Evolutionary conservation across 176 grass and related monocot species (phyloP).

Genomic region (Oryza glumipatula): DNA sequence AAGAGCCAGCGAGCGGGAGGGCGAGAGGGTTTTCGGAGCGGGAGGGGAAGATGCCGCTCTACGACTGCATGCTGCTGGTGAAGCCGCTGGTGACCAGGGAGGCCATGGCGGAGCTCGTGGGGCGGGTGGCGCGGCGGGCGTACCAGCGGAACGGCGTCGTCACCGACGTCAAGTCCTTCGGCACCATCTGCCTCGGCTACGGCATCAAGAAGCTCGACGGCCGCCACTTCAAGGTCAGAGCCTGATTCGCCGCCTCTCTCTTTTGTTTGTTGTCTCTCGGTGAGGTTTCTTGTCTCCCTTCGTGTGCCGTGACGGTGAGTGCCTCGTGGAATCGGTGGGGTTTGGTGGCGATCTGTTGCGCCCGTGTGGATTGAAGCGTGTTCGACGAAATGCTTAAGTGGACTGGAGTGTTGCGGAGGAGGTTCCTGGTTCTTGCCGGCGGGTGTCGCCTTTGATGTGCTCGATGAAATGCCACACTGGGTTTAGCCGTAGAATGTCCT

Average conservation of each 20-base stretch:
- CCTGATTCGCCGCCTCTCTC: background rate
- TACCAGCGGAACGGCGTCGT: conserved; percentile 84
- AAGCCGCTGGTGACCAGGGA: conserved; percentile 70
- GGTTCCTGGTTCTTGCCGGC: background rate
- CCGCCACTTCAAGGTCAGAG: conserved; percentile 72
- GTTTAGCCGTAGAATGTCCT: background rate
- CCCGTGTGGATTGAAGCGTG: background rate
- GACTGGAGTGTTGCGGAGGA: background rate
- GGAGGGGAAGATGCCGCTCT: conserved; percentile 68
- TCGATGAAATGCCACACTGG: conserved; percentile 57
- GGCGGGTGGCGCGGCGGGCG: conserved; percentile 58
- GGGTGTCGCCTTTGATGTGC: conserved; percentile 1
- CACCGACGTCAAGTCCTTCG: conserved; percentile 90
- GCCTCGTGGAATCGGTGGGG: background rate
- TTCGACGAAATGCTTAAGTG: conserved; percentile 39
- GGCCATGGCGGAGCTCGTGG: conserved; percentile 56
- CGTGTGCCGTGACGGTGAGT: background rate
- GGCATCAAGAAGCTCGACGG: conserved; percentile 91
- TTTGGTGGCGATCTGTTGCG: background rate
- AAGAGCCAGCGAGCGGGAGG: background rate
- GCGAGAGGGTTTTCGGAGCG: background rate
- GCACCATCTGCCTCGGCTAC: conserved; percentile 66
- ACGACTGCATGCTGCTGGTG: conserved; percentile 78
- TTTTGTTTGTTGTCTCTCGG: background rate
- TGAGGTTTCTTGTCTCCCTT: background rate